Base-by-base conservation (phyloP, 1,139 yeast genomes). In the Meyerozyma sp. region DNA sequence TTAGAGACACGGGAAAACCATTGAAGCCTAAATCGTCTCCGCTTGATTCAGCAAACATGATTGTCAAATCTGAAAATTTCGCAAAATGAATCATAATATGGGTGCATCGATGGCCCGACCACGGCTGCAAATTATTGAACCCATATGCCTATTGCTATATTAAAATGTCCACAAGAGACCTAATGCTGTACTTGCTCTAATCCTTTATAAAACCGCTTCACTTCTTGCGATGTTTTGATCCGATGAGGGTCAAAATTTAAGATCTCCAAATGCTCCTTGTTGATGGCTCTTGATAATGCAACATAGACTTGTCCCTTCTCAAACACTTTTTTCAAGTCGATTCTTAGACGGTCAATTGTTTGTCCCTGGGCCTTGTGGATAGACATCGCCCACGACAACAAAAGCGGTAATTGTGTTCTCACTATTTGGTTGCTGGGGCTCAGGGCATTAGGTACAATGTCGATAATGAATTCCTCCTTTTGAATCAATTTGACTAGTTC, bases 331-430 rank as follows among this genome's bases (percentile, higher is more conserved):
- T 75, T 68, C 44, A 89, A 66, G 55, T 89, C 94, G 5, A 89
- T 93, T 49, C 79, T 75, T n/a, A 89, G 82, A 45, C 94, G 64
- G 35, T 79, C 82, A 42, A 89, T 73, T 0, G 97, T 87, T 65
- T 89, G 96, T 2, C 97, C 97, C 63, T 89, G 97, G 0, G 96
- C 83, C 57, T 89, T 89, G 61, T 89, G 97, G 43, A 89, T 89
- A 0, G 96, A 87, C 55, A 89, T 65, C 0, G 96, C 95, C 95
- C 96, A 89, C 10, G 96, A 82, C 32, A 86, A 68, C 43, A 87
- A 68, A 32, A 89, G 67, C 0, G 96, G 97, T 4, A 87, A 53
- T 58, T 89, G 96, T 0, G 49, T 54, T 51, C 94, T 73, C 13
- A 79, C 65, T 3, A 39, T 46, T 29, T 37, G 42, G 26, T 37